Base-by-base conservation (phyloP, 2,329 filamentous ascomycete species). In the Claviceps lovelessii region DNA sequence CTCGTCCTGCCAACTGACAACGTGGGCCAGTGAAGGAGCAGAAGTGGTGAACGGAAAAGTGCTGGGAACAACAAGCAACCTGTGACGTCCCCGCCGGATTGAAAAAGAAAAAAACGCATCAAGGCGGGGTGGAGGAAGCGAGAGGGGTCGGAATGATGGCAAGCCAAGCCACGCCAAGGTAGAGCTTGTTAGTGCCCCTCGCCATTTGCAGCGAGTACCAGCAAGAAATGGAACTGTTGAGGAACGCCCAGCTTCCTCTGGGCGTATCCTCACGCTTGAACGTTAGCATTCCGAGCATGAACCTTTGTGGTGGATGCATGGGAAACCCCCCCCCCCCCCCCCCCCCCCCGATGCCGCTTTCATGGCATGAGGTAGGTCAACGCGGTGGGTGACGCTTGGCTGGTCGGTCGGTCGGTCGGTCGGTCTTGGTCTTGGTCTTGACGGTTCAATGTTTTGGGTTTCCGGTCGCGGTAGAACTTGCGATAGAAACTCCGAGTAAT, bases 101-200 rank as follows among this genome's bases (percentile, higher is more conserved):
- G 63, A 61, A 63, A 47, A 65, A 65, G 47, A 65, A 65, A 65
- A 65, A 65, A 63, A 59, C 64, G 64, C 64, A 55, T 46, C 41
- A 39, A 39, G 47, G 47, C 41, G 54, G 47, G 51, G 53, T 51
- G 51, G 46, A 53, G 55, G 35, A 48, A 47, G 47, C 10, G 17
- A 49, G 29, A n/a, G 41, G 41, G 15, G 15, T 4, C 44, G 35
- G 54, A 17, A 41, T 47, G 42, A 35, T 31, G 11, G 9, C 17
- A 2, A 33, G 39, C 29, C 28, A 29, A n/a, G 45, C 8, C 6
- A 35, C 28, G 23, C 13, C 29, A n/a, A 35, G 4, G 10, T 9
- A n/a, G 35, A 42, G 33, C 35, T 48, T 53, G 35, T 31, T 41
- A 47, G 44, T 15, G 45, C 45, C 41, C 31, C 19, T 53, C 19